Evolutionary conservation across 2,329 filamentous ascomycete species (phyloP).

Genomic region (Rachicladosporium sp.): DNA sequence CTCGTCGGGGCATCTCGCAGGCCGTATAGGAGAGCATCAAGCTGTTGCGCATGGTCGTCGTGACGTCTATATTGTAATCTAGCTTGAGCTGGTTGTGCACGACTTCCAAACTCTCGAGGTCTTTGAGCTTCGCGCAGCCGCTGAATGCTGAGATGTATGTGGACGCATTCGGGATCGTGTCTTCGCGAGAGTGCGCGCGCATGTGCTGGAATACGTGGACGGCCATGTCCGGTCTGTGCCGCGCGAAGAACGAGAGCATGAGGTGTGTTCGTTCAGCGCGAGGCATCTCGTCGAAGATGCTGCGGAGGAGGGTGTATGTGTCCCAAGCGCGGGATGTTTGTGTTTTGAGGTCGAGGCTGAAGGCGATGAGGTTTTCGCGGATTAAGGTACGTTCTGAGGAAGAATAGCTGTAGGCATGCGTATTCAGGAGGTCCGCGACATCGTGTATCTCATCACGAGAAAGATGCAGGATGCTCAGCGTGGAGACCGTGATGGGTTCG

Average conservation of each 20-base stretch:
- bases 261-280: slow-evolving; percentile 53
- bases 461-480: slow-evolving; percentile 62
- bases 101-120: slow-evolving; percentile 52
- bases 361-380: slow-evolving; percentile 52
- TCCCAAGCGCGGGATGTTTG: slow-evolving; percentile 56
- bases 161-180: slow-evolving; percentile 54
- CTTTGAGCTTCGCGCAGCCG: slow-evolving; percentile 41
- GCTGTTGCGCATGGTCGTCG: slow-evolving; percentile 66
- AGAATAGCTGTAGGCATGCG: slow-evolving; percentile 59
- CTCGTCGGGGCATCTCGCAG: slow-evolving; percentile 52
- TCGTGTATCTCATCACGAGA: slow-evolving; percentile 65
- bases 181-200: slow-evolving; percentile 58
- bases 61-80: slow-evolving; percentile 66
- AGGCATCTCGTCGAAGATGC: slow-evolving; percentile 52
- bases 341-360: slow-evolving; percentile 51
- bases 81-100: slow-evolving; percentile 92
- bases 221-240: slow-evolving; percentile 71
- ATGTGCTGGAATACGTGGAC: slow-evolving; percentile 83
- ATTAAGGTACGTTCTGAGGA: slow-evolving; percentile 56
- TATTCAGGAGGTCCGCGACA: slow-evolving; percentile 68
- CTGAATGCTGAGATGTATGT: slow-evolving; percentile 70
- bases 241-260: slow-evolving; percentile 74
- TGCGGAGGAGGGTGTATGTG: slow-evolving; percentile 44
- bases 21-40: slow-evolving; percentile 76
- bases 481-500: slow-evolving; percentile 60